Base-by-base conservation (phyloP, 305 asterid genomes). In the Fraxinus platypoda region DNA sequence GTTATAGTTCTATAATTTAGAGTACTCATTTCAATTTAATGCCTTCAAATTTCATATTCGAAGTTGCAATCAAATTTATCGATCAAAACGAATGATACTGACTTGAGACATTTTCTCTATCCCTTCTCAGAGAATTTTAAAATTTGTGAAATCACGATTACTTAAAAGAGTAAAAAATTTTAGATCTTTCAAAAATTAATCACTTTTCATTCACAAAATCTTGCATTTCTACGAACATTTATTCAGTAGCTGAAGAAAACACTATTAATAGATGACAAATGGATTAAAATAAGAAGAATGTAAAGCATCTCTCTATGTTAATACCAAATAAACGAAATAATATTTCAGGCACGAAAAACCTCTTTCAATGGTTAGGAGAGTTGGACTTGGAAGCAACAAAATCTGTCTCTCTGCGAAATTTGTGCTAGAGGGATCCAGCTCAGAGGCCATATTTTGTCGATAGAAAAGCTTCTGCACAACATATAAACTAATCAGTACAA, bases 401-500 rank as follows among this genome's bases (percentile, higher is more conserved):
- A 49, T 49, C 21, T 4, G 62, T 17, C 21, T 49, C 62, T 49
- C 0, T 1, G 62, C 21, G 35, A 64, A 23, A 25, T 64, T 70
- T 68, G 35, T 43, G 37, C 35, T 11, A 68, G 3, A 12, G 2
- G 71, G 71, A 64, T 66, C 74, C 74, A 66, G 34, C 76, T 15
- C 76, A 33, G 25, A 33, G 49, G 76, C 76, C 76, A 72, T 33
- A n/a, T 71, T 72, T 33, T 23, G 6, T 31, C 6, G 13, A 72
- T 17, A 2, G 68, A 72, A n/a, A 72, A 72, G 26, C 76, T 31
- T 33, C 76, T 72, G 76, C 81, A 57, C 11, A 7, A 80, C 23
- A 78, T 15, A n/a, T 49, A 83, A 74, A 78, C 52, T 28, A 35
- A 78, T 83, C 76, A 59, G 80, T 38, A 59, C 78, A 49, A 77